Percentiles rank a stretch among this genome's conserved stretches.
These are phyloP conservation scores for Coelastrella sp. DNA, from an alignment of 139 green algal genomes.

Conservation along the genomic window DNA sequence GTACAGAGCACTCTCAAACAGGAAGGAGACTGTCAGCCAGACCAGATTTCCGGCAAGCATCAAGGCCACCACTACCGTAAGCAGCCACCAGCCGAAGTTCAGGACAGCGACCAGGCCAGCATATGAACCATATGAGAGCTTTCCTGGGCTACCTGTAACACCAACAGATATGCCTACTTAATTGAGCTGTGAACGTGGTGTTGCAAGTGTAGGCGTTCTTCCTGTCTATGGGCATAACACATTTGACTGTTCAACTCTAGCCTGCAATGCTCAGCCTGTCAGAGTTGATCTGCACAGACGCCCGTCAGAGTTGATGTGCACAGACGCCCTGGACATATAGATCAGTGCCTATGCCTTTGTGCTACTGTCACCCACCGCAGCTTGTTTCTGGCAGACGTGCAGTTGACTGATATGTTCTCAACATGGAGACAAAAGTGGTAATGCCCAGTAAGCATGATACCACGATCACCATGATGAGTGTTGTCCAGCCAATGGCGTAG, in stretches of 20 bases:
- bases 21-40: slow-evolving; percentile 36
- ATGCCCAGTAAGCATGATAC: slow-evolving; percentile 39
- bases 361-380: slow-evolving; percentile 16
- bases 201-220: too few relatives aligned
- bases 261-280: background rate
- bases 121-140: slow-evolving; percentile 44
- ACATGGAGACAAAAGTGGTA: background rate
- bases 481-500: background rate
- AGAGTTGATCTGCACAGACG: background rate
- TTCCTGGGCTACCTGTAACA: slow-evolving; percentile 25
- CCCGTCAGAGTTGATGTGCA: background rate
- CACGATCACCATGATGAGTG: slow-evolving; percentile 20
- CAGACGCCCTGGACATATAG: background rate
- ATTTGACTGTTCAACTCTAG: too few relatives aligned
- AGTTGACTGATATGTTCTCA: slow-evolving; percentile 40
- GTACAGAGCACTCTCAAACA: slow-evolving; percentile 21
- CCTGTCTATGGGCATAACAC: too few relatives aligned
- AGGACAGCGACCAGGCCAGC: slow-evolving; percentile 27
- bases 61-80: slow-evolving; percentile 26
- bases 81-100: slow-evolving; percentile 42
- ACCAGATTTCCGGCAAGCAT: slow-evolving; percentile 28
- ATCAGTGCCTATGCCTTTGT: background rate
- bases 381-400: slow-evolving; percentile 32
- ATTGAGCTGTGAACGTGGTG: too few relatives aligned
- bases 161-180: background rate